Evolutionary conservation across 2,329 filamentous ascomycete species (phyloP), one percentile per base, ranked within the genome.

Genomic region (Cylindrodendrum hubeiense): DNA sequence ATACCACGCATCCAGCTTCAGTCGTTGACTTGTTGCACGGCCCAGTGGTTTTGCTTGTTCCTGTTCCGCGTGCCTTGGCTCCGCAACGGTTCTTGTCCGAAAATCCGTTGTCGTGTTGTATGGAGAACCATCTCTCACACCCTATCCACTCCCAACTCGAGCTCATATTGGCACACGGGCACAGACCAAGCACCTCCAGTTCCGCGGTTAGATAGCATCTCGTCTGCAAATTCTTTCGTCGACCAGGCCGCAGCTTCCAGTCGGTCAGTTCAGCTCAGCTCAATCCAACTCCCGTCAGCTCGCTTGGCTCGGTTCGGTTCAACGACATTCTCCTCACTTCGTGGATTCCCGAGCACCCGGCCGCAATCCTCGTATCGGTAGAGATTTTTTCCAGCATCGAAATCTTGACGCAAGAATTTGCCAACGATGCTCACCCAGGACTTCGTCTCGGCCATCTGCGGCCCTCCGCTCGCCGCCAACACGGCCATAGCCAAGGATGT

Each of bases 401-500:
- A 60, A 50, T 33, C 49, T 39, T 33, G 49, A 50, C 57, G 41
- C 51, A 44, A 60, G 46, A 46, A 37, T 26, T 26, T 34, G 24
- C 13, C 26, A 57, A 54, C 60, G 60, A 90, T 90, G 88, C 75
- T 90, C 57, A 84, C 86, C 22, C 88, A 91, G 75, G 83, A 85
- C 64, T 88, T 90, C 75, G 83, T 90, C 68, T 86, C 87, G 37
- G 82, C 88, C 55, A 83, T 90, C 66, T 84, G 83, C 60, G 89
- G 88, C 24, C 84, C 86, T 49, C 87, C 85, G 4, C 78, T 90
- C 63, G 81, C 87, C 66, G 86, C 89, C 74, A 90, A 90, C 76
- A 90, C 89, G 2, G 85, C 88, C 68, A 83, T 90, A 57, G 84
- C 87, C 62, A 90, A 95, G 80, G 94, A 98, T 81, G 91, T 94